phyloP scores from a whole-genome alignment of 2,329 filamentous ascomycete species.

The Exophiala sp. region DNA sequence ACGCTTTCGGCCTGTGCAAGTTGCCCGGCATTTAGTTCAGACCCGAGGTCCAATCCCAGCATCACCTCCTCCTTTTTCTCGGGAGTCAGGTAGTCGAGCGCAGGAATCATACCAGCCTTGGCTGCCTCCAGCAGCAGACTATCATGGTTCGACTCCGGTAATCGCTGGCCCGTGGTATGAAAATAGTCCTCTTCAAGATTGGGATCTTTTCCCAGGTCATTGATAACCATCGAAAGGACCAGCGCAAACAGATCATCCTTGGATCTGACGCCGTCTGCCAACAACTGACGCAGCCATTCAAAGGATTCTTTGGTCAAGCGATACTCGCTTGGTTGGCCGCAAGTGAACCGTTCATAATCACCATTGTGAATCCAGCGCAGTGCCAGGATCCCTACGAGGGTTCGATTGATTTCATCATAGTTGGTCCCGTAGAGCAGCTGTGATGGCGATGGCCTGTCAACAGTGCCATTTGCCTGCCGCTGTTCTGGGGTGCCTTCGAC shows the following conservation, averaged over 20 bases:
- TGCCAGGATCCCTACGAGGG: conserved; percentile 35
- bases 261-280: conserved; percentile 20
- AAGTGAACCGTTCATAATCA: conserved; percentile 34
- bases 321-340: conserved; percentile 27
- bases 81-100: conserved; percentile 29
- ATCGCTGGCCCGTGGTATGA: conserved; percentile 1
- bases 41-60: conserved; percentile 34
- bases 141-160: conserved; percentile 32
- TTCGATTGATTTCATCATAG: conserved; percentile 40
- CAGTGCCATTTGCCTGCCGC: conserved; percentile 16
- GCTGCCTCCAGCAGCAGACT: conserved; percentile 32
- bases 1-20: conserved; percentile 38
- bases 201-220: conserved; percentile 38
- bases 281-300: conserved; percentile 29
- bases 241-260: conserved; percentile 31
- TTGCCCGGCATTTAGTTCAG: conserved; percentile 37
- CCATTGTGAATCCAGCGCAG: conserved; percentile 36
- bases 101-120: conserved; percentile 30
- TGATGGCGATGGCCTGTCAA: conserved; percentile 29
- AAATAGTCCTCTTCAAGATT: conserved; percentile 30
- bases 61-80: conserved; percentile 30
- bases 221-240: conserved; percentile 35
- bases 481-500: conserved; percentile 22
- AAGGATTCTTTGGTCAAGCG: conserved; percentile 33
- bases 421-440: conserved; percentile 31